Conservation (phyloP, 306 rosid genomes). For the Cicer cuneatum region DNA sequence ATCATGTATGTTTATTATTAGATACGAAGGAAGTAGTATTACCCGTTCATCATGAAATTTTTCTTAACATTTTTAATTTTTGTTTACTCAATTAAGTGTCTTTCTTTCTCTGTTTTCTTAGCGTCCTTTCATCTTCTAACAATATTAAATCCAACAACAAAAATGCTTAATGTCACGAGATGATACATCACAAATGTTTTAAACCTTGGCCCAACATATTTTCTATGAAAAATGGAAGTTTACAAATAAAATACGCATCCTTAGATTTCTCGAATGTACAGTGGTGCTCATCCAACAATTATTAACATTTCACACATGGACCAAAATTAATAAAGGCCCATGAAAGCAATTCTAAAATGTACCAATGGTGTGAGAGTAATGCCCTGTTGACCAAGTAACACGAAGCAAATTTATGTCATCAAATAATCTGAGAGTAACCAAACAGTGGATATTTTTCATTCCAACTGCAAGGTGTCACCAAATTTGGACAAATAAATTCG, state of each 20-base stretch:
- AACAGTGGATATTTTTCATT: conserved; percentile 63
- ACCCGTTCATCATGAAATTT: no score
- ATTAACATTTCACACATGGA: conserved; percentile 40
- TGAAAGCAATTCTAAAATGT: conserved; percentile 39
- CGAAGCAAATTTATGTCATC: neutral
- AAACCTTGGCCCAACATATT: no score
- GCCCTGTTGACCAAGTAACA: conserved; percentile 61
- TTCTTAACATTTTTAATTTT: neutral
- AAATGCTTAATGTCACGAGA: no score
- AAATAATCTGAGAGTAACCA: conserved; percentile 49
- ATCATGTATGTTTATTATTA: no score
- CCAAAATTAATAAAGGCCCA: conserved; percentile 36
- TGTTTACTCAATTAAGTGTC: neutral
- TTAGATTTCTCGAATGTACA: no score
- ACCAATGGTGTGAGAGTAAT: conserved; percentile 40
- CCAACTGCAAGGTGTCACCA: conserved; percentile 40
- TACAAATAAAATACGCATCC: no score
- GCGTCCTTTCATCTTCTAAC: conserved; percentile 20
- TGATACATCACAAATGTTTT: no score
- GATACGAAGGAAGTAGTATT: no score
- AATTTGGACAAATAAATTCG: conserved; percentile 43
- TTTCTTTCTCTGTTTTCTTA: neutral
- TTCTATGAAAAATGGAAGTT: no score
- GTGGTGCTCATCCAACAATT: neutral
- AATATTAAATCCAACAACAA: neutral